phyloP scores from a whole-genome alignment of 208 protist genomes.

The Acanthamoeba royreba region DNA sequence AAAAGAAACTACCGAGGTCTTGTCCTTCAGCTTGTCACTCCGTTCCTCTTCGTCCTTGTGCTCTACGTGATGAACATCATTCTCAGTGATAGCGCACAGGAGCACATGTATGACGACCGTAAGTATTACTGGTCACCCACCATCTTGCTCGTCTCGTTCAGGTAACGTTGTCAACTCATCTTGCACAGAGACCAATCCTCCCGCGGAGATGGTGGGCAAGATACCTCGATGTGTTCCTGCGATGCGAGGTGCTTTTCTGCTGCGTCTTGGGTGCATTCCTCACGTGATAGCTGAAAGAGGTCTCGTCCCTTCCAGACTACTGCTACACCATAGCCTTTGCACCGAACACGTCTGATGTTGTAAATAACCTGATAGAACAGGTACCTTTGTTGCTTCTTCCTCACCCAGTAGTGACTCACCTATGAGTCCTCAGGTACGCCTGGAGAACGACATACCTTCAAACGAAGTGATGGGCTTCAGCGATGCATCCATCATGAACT shows the following conservation, averaged over 20 bases:
- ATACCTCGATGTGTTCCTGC: neutral
- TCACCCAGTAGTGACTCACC: too few species aligned
- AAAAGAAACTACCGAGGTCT: neutral
- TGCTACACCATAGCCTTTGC: conserved; percentile 33
- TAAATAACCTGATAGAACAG: neutral
- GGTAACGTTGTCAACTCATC: neutral
- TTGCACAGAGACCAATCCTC: neutral
- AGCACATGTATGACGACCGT: neutral
- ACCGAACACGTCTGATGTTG: neutral
- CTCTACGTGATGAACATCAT: neutral
- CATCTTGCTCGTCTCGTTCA: too few species aligned
- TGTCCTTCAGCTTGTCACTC: neutral
- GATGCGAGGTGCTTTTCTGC: neutral
- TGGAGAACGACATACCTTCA: conserved; percentile 3
- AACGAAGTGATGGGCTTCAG: neutral
- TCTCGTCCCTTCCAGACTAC: neutral
- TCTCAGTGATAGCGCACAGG: neutral
- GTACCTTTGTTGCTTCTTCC: neutral
- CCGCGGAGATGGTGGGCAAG: neutral
- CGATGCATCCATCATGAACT: neutral
- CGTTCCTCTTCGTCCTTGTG: neutral
- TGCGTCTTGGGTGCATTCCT: neutral
- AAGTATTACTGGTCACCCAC: neutral
- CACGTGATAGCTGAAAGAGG: neutral
- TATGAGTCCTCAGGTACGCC: conserved; percentile 16